Conservation (phyloP, 805 yeast species). For the Cyberlindnera mycetangii region DNA sequence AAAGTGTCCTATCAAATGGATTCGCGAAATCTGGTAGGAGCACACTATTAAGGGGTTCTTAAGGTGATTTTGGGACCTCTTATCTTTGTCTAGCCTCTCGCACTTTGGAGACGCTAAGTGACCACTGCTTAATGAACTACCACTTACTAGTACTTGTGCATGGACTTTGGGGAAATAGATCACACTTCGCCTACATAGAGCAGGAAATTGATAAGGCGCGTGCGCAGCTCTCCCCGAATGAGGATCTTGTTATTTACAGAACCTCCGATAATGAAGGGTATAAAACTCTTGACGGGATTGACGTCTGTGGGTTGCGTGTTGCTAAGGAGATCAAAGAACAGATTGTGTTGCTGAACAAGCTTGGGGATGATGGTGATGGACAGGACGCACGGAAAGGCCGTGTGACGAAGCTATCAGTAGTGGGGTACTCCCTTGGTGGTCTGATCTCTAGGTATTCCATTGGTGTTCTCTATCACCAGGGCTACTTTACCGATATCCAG, state of each 20-base stretch:
- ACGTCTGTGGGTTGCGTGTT: conserved; percentile 75
- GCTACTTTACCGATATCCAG: conserved; percentile 48
- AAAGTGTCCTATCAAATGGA: too few relatives aligned
- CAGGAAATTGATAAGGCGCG: conserved; percentile 38
- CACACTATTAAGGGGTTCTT: too few relatives aligned
- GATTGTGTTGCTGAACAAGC: conserved; percentile 27
- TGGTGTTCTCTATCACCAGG: conserved; percentile 60
- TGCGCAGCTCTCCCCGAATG: conserved; percentile 11
- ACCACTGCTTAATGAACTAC: conserved; percentile 1
- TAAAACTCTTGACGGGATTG: conserved; percentile 83
- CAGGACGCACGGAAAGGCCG: conserved; percentile 18
- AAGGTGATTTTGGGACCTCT: too few relatives aligned
- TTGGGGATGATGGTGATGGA: conserved; percentile 10
- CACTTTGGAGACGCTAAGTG: too few relatives aligned
- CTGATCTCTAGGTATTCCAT: conserved; percentile 73
- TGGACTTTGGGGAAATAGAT: conserved; percentile 68
- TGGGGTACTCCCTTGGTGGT: conserved; percentile 88
- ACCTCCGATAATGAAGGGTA: conserved; percentile 44
- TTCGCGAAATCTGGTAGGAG: too few relatives aligned
- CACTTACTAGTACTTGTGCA: conserved; percentile 19
- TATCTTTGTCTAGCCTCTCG: too few relatives aligned
- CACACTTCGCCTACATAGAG: conserved; percentile 63
- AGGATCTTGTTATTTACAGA: conserved; percentile 20
- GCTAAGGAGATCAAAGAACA: conserved; percentile 58
- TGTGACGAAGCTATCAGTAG: conserved; percentile 66